Evolutionary conservation across 768 basidiomycete species (phyloP), one percentile per base, ranked within the genome.

Genomic region (Cystobasidium ongulense): DNA sequence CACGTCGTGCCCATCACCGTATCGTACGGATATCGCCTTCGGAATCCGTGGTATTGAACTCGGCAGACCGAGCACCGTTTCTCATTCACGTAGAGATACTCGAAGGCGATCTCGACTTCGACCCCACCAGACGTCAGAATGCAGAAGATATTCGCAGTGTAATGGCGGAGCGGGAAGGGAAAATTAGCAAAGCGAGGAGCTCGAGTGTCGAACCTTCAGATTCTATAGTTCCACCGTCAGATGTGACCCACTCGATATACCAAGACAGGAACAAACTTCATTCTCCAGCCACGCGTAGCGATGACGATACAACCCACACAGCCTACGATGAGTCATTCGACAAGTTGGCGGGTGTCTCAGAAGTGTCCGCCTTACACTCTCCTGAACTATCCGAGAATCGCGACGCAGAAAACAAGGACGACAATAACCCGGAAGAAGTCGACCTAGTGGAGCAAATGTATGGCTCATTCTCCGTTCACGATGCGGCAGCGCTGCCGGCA

Each of bases 21-120:
- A 91, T 99, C 64, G 93, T 98, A 63, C 88, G 96, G 76, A 95
- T 99, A 79, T 94, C 95, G 13, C 95, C 96, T 1, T 92, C 94
- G 17, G 96, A 99, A 83, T 90, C 91, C 72, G 96, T 98, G 54
- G 96, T 98, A 11, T 85, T 99, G 31, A 99, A 99, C 80, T 98
- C 95, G 23, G 96, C 96, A 1, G 94, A 99, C 81, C 86, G 90
- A 39, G 93, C 92, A 0, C 96, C 96, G 3, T 99, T 91, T 80
- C 85, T 99, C 23, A 86, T 99, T 27, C 85, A 94, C 75, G 86
- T 98, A 73, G 96, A 99, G 81, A 89, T 98, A 54, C 84, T 98
- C 35, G 86, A 87, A 75, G 88, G 87, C 36, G 95, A 98, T 77
- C 85, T 99, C 38, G 90, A 95, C 80, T 98, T 99, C 80, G 90